Base-by-base conservation (phyloP, 163 green algal species). In the Prototheca wickerhamii region DNA sequence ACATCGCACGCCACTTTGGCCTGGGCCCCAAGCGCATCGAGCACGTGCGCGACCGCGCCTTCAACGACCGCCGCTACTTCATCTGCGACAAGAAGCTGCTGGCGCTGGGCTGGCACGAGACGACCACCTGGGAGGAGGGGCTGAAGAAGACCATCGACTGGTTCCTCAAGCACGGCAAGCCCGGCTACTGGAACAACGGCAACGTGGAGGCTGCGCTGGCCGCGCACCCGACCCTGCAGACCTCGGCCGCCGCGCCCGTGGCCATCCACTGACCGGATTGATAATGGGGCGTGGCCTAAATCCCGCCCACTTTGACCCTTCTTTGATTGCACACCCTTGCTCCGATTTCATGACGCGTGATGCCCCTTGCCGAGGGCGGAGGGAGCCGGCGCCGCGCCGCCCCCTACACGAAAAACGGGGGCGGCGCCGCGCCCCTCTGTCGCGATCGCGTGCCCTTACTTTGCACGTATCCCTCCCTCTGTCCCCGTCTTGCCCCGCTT, bases 31-130 rank as follows among this genome's bases (percentile, higher is more conserved):
- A 68, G 26, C 51, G 57, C 58, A 81, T 95, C 37, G 67, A 83
- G 30, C 70, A 90, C 53, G 91, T 97, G 2, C 79, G 85, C 64
- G 90, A 98, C 72, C 79, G 91, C 7, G 82, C 84, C 0, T 98
- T 96, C 78, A 97, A 98, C 63, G 91, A 98, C 77, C 63, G 74
- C 33, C 60, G 79, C 61, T 82, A 74, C 61, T 80, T 63, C 35
- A 95, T 96, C 63, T 91, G 87, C 65, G 83, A 85, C 76, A 78
- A 87, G 53, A 96, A 97, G 82, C 80, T 98, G 58, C 75, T 64
- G 10, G 69, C 67, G 29, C 79, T 98, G 58, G 91, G 91, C 54
- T 98, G 91, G 91, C 73, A 58, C 53, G 86, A 95, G 76, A 65
- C 59, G 23, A 87, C 76, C 5, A 69, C 60, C 5, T 98, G 89